Base-by-base conservation (phyloP, 768 basidiomycete genomes). In the Mrakia gelida region DNA sequence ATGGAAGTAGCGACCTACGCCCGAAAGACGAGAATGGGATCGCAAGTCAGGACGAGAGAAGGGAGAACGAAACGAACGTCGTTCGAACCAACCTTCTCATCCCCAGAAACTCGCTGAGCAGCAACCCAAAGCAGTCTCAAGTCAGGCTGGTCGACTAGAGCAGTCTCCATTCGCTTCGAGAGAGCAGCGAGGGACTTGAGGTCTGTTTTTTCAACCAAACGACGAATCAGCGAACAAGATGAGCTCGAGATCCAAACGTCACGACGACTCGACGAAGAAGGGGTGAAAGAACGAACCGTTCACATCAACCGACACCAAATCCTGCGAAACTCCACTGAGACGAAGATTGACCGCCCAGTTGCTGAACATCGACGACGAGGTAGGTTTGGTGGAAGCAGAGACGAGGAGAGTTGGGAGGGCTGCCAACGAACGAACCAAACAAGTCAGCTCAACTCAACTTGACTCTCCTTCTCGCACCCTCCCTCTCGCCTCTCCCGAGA, bases 91-190 rank as follows among this genome's bases (percentile, higher is more conserved):
- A 75, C 56, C 73, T 78, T 79, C 61, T 79, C 78, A 45, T 79
- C 78, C 11, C 59, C 49, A 26, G 61, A 75, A 16, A 76, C 70
- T n/a, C 78, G 74, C 70, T 79, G 78, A 34, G 78, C 78, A n/a
- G 78, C 75, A 26, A 75, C 74, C 78, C 78, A 79, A 28, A 75
- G 30, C n/a, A 79, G 62, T 30, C 77, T 43, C 54, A 73, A 10
- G 11, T 75, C 65, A 0, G 75, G 75, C 49, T n/a, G 30, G 16
- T n/a, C 26, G 16, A 68, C 65, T 10, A 43, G 26, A 34, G 38
- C 30, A 2, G 28, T 73, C 67, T 70, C 45, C 43, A 38, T 56
- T 30, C 49, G 15, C 62, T 68, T 56, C 3, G 43, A 49, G 18
- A 72, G 71, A 52, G n/a, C 38, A 11, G 65, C 59, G 28, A 68